phyloP scores from a whole-genome alignment of 192 early-diverging fungal species.

The Entomortierella chlamydospora region DNA sequence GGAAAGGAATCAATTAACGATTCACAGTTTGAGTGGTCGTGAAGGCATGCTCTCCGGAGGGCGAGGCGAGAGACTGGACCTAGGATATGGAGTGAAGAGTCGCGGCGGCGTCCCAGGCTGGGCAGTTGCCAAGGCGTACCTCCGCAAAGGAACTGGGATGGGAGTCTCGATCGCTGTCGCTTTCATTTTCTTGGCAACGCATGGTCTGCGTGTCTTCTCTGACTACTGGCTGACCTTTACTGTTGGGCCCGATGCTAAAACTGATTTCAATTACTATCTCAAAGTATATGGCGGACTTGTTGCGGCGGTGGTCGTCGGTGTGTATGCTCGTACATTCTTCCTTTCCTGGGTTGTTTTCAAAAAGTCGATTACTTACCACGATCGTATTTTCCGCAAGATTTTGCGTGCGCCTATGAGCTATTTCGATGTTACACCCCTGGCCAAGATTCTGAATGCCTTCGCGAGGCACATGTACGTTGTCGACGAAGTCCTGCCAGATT shows the following conservation, averaged over 20 bases:
- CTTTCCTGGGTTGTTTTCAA: conserved; percentile 59
- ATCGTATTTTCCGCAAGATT: conserved; percentile 68
- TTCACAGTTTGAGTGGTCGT: conserved; percentile 69
- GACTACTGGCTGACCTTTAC: conserved; percentile 61
- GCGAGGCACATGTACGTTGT: conserved; percentile 54
- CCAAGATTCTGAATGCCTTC: conserved; percentile 76
- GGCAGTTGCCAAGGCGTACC: conserved; percentile 50
- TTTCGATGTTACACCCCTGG: conserved; percentile 78
- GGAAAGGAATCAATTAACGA: conserved; percentile 78
- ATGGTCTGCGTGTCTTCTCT: conserved; percentile 69
- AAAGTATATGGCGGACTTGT: conserved; percentile 70
- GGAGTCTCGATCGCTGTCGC: conserved; percentile 59
- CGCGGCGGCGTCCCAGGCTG: conserved; percentile 40
- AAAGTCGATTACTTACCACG: conserved; percentile 70
- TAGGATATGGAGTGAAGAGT: conserved; percentile 51
- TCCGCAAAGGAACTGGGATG: conserved; percentile 61
- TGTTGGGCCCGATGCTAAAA: conserved; percentile 26
- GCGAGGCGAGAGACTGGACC: conserved; percentile 54
- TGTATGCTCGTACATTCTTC: conserved; percentile 64
- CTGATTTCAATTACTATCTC: conserved; percentile 58
- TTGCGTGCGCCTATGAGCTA: conserved; percentile 74
- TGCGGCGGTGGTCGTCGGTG: conserved; percentile 62
- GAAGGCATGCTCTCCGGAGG: conserved; percentile 48
- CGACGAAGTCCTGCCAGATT: conserved; percentile 54
- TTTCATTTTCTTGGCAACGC: conserved; percentile 67